These are phyloP conservation scores for Asterophora lycoperdoides DNA, from an alignment of 768 basidiomycete genomes.

Conservation along the genomic window DNA sequence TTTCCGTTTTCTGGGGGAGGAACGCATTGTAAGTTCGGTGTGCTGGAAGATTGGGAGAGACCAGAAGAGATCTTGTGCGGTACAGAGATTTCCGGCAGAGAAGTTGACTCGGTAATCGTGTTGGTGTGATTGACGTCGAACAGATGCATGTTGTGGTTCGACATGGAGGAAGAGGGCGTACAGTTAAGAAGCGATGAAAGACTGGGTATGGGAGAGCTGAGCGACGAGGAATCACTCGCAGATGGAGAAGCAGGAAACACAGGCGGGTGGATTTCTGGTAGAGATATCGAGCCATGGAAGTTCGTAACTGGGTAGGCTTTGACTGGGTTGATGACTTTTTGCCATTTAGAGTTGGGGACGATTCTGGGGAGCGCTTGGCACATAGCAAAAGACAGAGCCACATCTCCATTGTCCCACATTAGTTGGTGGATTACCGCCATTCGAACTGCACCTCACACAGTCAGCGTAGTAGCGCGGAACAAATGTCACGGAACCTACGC, in stretches of 20 bases:
- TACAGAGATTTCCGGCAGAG: slow-evolving; percentile 7
- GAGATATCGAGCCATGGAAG: slow-evolving; percentile 8
- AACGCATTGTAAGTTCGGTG: slow-evolving; percentile 5
- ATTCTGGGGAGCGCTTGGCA: slow-evolving; percentile 12
- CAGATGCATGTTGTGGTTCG: neutral
- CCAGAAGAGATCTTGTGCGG: neutral
- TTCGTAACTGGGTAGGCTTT: slow-evolving; percentile 6
- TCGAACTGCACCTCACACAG: slow-evolving; percentile 9
- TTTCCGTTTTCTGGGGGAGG: neutral
- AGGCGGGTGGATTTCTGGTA: slow-evolving; percentile 11
- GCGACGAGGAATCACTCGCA: slow-evolving; percentile 1
- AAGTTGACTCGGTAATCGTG: slow-evolving; percentile 8
- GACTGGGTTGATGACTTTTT: slow-evolving; percentile 3
- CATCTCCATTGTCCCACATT: slow-evolving; percentile 13
- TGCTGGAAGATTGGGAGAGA: slow-evolving; percentile 5
- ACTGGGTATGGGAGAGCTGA: slow-evolving; percentile 13
- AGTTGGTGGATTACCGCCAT: slow-evolving; percentile 16
- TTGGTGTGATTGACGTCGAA: slow-evolving; percentile 5
- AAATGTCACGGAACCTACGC: slow-evolving; percentile 6
- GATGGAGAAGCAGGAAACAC: slow-evolving; percentile 3
- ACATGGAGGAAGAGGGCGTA: slow-evolving; percentile 8
- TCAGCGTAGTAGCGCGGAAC: neutral
- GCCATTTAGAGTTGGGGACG: slow-evolving; percentile 9
- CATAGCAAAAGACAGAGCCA: slow-evolving; percentile 12
- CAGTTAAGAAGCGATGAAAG: slow-evolving; percentile 16